Percentiles rank a stretch among this genome's conserved stretches.
Evolutionary conservation across 2,329 filamentous ascomycete genomes (phyloP).

Genomic region (Pseudogymnoascus sp.): DNA sequence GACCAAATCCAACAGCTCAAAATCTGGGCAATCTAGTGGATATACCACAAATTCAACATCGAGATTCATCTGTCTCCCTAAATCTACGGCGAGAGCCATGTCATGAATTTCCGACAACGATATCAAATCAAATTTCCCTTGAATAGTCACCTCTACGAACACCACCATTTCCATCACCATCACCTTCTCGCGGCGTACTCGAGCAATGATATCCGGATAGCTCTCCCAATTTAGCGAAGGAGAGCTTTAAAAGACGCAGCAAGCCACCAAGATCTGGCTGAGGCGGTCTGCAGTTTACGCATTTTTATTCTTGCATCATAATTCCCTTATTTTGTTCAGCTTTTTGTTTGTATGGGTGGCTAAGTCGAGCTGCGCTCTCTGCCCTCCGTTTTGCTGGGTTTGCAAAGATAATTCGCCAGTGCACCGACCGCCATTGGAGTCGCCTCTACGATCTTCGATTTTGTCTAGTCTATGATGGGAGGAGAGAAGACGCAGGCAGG

Average conservation of each 20-base stretch:
- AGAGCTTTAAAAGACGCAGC: slow-evolving; percentile 11
- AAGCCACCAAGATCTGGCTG: not conserved
- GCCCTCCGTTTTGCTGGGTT: slow-evolving; percentile 8
- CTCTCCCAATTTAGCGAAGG: slow-evolving; percentile 11
- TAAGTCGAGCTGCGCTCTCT: slow-evolving; percentile 18
- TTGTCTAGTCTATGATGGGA: not conserved
- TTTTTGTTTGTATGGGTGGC: slow-evolving; percentile 29
- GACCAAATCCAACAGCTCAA: slow-evolving; percentile 54
- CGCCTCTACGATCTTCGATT: slow-evolving; percentile 6
- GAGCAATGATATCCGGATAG: slow-evolving; percentile 12
- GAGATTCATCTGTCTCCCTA: slow-evolving; percentile 18
- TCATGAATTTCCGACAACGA: slow-evolving; percentile 6
- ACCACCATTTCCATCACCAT: slow-evolving; percentile 10
- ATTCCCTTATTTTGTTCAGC: slow-evolving; percentile 30
- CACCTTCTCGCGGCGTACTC: slow-evolving; percentile 11
- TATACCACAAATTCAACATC: slow-evolving; percentile 8
- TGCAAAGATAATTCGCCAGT: slow-evolving; percentile 9
- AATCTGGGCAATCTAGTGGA: slow-evolving; percentile 59
- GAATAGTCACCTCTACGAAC: slow-evolving; percentile 3
- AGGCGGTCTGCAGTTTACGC: slow-evolving; percentile 7
- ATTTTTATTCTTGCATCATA: slow-evolving; percentile 36
- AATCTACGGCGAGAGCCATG: not conserved
- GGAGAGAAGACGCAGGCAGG: not conserved
- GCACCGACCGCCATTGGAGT: slow-evolving; percentile 2
- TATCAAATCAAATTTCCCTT: not conserved